Evolutionary conservation across 108 stramenopile genomes (phyloP), one percentile per base, ranked within the genome.

Genomic region (Pseudonitzschia delicatissima): DNA sequence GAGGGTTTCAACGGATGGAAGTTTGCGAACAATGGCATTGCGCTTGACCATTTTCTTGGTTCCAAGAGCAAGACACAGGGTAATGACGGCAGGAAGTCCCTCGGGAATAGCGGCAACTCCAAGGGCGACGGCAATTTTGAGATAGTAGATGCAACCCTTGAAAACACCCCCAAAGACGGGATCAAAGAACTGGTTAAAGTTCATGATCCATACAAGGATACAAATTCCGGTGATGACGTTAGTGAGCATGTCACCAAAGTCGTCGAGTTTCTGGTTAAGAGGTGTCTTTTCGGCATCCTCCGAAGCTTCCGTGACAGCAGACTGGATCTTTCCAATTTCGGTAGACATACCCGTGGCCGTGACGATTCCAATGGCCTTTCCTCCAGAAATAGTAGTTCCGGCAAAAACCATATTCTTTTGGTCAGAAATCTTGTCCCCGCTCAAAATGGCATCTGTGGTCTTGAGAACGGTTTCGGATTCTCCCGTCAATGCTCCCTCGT

Each of bases 81-180:
- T 96, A 17, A 98, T 96, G 51, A 95, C 95, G n/a, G 96, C 87
- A 35, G 93, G 94, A 18, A 99, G 85, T 49, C 98, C 98, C 77
- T 99, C 98, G 18, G 98, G 98, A 37, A 99, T 91, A 74, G 96
- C 96, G 55, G 96, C 96, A 33, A 99, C 98, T 11, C 93, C 96
- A 52, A 94, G 90, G 36, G 85, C 87, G 37, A 90, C 69, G 49
- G 87, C 85, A 40, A 86, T 85, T 51, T 82, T 76, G 64, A 96
- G 76, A 7, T 55, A 55, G 5, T 55, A 55, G 32, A 55, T 55
- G 32, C 53, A 55, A 0, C 53, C 53, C 32, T 55, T 55, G 32
- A 55, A 55, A 29, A 55, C 53, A 55, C 53, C 53, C 0, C 53
- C 53, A 1, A 55, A 55, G 33, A 55, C 53, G 21, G 88, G 88